Evolutionary conservation across 371 early-diverging fungal genomes (phyloP), one percentile per base, ranked within the genome.

Genomic region (Sanchytrium tribonematis): DNA sequence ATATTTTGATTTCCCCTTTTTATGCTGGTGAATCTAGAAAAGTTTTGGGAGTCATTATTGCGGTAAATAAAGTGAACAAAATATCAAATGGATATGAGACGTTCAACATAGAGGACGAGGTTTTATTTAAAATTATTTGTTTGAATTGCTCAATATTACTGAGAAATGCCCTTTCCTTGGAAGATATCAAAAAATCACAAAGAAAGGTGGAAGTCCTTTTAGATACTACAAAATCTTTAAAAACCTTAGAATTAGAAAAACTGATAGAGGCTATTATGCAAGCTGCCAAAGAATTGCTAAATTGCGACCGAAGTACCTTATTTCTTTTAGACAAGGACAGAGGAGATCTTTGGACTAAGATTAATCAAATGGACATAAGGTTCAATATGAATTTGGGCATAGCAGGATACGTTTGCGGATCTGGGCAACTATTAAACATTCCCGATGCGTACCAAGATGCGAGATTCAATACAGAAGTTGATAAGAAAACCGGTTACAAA

Each of bases 391-490:
- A 67, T 31, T 75, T 71, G 30, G 81, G 81, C 22, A 78, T 81
- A 30, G 79, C 80, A 66, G 80, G 77, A 32, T 72, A 69, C 66
- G 82, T 80, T 1, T 76, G 77, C 22, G 72, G 65, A 27, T 76
- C 75, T 1, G 82, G 82, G 17, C 72, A 75, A 75, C 68, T 75
- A 0, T 70, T 78, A 31, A 80, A 79, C 68, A 81, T 80, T 31
- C 77, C 78, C 0, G 75, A 81, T 68, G 80, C 80, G 5, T 81
- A 80, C 69, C 69, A 73, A 17, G 82, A 81, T 70, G 66, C 72
- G 12, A 75, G 82, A 2, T 81, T 81, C 74, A 80, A 81, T 68
- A 70, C 74, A 22, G 69, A 70, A 27, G 71, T 81, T 28, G 82
- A 81, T 68, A 48, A 74, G 68, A 73, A 76, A 48, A 81, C 80